A percentile compares a stretch with the other conserved stretches of the same genome.
Conservation (phyloP, 1,284 basidiomycete genomes). For the Microbotryum scabiosae region DNA sequence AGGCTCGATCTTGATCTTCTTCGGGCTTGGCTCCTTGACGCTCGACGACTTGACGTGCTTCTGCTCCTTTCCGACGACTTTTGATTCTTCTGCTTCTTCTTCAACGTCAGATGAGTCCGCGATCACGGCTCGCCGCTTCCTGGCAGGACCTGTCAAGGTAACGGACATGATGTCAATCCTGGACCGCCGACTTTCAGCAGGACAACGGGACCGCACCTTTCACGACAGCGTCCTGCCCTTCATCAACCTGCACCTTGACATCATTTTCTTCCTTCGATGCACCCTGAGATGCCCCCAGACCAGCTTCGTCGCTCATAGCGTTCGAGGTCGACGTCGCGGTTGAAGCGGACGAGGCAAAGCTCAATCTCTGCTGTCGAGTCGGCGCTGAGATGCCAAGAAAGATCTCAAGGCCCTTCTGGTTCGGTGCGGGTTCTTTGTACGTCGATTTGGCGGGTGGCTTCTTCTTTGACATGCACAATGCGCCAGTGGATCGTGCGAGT, state of each 20-base stretch:
- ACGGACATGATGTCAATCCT: neutral
- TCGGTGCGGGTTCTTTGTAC: neutral
- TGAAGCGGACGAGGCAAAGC: neutral
- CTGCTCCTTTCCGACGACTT: too few relatives aligned
- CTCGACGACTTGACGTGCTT: too few relatives aligned
- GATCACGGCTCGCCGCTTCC: neutral
- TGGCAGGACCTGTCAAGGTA: neutral
- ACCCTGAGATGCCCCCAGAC: too few relatives aligned
- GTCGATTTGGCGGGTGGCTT: too few relatives aligned
- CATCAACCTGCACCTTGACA: neutral
- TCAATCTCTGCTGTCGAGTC: neutral
- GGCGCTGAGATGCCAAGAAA: neutral
- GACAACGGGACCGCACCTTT: too few relatives aligned
- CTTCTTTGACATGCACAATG: too few relatives aligned
- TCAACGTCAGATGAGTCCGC: conserved; percentile 1
- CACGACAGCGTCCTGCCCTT: neutral
- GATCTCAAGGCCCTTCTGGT: neutral
- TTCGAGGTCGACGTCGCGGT: neutral
- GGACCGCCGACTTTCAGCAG: too few relatives aligned
- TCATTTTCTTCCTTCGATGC: neutral
- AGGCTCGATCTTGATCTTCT: too few relatives aligned
- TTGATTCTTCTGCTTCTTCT: neutral
- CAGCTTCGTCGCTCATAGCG: too few relatives aligned
- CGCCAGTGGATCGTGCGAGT: neutral
- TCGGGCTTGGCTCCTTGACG: too few relatives aligned